Evolutionary conservation across 176 grass and related monocot species (phyloP).

Genomic region (Zea mays): DNA sequence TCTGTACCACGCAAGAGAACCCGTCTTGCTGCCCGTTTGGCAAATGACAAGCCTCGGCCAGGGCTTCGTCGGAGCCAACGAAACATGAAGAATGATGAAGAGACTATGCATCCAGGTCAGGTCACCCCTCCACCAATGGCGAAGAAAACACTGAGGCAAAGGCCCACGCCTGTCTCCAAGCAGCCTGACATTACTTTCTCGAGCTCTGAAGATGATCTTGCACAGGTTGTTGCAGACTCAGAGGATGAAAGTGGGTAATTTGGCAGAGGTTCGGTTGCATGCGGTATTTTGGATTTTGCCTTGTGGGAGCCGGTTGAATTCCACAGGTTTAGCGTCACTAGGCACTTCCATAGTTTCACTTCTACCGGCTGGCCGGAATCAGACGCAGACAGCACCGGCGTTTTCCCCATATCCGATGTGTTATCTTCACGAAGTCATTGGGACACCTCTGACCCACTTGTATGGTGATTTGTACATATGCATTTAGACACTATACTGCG

Average conservation of each 20-base stretch:
- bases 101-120: conserved; percentile 17
- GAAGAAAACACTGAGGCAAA: conserved; percentile 58
- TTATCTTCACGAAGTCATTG: neutral
- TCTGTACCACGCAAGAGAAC: conserved; percentile 28
- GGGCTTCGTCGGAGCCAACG: conserved; percentile 55
- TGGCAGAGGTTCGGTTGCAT: neutral
- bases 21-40: conserved; percentile 23
- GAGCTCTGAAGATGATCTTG: conserved; percentile 42
- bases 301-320: neutral
- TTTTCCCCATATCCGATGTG: conserved; percentile 4
- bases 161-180: conserved; percentile 50
- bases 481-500: neutral
- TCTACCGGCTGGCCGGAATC: conserved; percentile 21
- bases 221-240: neutral
- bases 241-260: conserved; percentile 32
- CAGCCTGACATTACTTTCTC: conserved; percentile 16
- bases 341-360: neutral
- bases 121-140: conserved; percentile 46
- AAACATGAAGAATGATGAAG: conserved; percentile 43
- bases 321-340: neutral
- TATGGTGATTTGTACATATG: conserved; percentile 45
- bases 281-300: neutral
- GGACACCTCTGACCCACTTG: neutral
- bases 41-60: conserved; percentile 28
- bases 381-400: conserved; percentile 16